A percentile compares a stretch with the other conserved stretches of the same genome.
phyloP scores from a whole-genome alignment of 2,329 filamentous ascomycete genomes.

The Aspergillus niger region DNA sequence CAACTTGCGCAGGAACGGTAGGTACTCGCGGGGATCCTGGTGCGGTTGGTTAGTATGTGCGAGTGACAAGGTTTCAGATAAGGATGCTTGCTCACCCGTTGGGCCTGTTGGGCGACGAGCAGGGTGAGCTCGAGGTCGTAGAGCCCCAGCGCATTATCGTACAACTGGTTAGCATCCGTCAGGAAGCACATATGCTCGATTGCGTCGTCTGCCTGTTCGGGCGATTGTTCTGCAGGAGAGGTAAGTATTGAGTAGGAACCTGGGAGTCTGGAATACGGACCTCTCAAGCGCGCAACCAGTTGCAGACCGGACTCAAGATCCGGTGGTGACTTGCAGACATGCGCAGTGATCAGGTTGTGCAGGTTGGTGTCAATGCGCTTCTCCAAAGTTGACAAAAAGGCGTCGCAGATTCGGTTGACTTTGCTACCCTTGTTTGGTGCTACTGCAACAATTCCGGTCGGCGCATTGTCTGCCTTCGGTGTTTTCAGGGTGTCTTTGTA shows the following conservation, averaged over 20 bases:
- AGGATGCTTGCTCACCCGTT: conserved; percentile 58
- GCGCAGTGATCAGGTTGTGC: conserved; percentile 90
- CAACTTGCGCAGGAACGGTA: conserved; percentile 88
- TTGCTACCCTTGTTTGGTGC: conserved; percentile 54
- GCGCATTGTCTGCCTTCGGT: conserved; percentile 31
- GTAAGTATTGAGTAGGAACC: conserved; percentile 19
- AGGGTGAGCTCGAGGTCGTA: conserved; percentile 90
- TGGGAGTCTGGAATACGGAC: conserved; percentile 31
- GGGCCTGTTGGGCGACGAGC: conserved; percentile 90
- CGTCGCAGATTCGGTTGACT: conserved; percentile 85
- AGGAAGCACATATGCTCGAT: conserved; percentile 98
- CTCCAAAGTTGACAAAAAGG: conserved; percentile 70
- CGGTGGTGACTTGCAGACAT: conserved; percentile 90
- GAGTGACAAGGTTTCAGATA: background rate
- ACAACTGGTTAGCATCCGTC: conserved; percentile 87
- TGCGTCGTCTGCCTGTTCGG: conserved; percentile 77
- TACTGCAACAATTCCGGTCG: conserved; percentile 26
- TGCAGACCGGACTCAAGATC: conserved; percentile 81
- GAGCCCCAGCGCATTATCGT: conserved; percentile 83
- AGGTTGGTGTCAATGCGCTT: conserved; percentile 65
- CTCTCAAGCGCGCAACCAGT: conserved; percentile 72
- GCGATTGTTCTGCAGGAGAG: conserved; percentile 55
- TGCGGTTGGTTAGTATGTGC: conserved; percentile 19
- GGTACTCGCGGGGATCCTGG: conserved; percentile 84
- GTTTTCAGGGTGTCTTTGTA: conserved; percentile 79